Conservation (phyloP, 768 basidiomycete species). For the Gelatoporia subvermispora region DNA sequence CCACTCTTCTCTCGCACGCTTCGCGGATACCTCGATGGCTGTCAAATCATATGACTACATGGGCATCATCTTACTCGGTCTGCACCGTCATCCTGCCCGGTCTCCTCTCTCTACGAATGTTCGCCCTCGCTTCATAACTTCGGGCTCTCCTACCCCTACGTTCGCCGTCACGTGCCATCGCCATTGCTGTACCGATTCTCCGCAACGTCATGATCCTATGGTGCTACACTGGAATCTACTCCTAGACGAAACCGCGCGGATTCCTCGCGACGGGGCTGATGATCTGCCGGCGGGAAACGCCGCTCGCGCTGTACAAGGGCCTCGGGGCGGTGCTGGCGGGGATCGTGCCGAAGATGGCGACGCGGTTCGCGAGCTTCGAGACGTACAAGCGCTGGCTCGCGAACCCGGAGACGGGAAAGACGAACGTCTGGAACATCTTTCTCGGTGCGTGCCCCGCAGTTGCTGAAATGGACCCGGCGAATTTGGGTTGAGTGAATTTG, state of each 20-base stretch:
- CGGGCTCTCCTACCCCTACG: not conserved
- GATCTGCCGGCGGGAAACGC: slow-evolving; percentile 89
- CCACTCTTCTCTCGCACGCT: too few species aligned
- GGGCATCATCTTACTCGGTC: too few species aligned
- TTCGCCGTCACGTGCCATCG: not conserved
- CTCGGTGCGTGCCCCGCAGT: slow-evolving; percentile 45
- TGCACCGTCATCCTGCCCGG: too few species aligned
- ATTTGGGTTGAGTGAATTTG: too few species aligned
- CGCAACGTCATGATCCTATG: too few species aligned
- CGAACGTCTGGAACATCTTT: slow-evolving; percentile 77
- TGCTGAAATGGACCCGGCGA: too few species aligned
- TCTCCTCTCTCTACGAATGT: too few species aligned
- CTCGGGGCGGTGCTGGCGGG: slow-evolving; percentile 94
- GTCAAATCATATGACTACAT: too few species aligned
- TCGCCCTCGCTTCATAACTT: too few species aligned
- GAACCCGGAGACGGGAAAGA: slow-evolving; percentile 72
- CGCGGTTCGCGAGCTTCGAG: slow-evolving; percentile 97
- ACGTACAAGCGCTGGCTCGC: slow-evolving; percentile 83
- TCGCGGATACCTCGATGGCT: too few species aligned
- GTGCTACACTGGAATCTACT: not conserved
- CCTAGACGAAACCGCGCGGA: slow-evolving; percentile 84
- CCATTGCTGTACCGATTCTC: too few species aligned
- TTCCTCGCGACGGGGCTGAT: slow-evolving; percentile 87
- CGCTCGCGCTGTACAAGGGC: slow-evolving; percentile 95
- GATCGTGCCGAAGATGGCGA: slow-evolving; percentile 99